Evolutionary conservation across 345 rosid species (phyloP), one percentile per base, ranked within the genome.

Genomic region (Arabidopsis suecica): DNA sequence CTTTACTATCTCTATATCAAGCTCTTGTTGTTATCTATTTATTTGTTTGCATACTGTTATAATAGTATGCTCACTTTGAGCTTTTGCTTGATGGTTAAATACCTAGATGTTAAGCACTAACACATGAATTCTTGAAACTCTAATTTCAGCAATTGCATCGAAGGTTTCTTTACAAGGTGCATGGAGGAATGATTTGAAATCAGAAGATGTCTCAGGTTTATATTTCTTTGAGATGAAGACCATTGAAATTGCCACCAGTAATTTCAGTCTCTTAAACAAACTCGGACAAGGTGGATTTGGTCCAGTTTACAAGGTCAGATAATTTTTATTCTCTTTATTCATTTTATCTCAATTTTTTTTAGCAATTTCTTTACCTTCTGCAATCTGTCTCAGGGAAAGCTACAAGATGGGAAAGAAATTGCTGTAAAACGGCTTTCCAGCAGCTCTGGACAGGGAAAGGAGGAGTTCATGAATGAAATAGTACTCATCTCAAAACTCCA

Each of bases 401-500:
- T 83, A 8, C 13, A 22, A 50, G 74, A 54, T 71, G 83, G 82
- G 34, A 68, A 71, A 61, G 82, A 81, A 71, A 74, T 84, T 25
- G 86, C 86, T 0, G 78, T 86, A 16, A 84, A 82, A 68, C 82
- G 87, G 5, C 68, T 86, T 13, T 82, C 89, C 5, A 79, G 74
- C 58, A 30, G 74, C 76, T 84, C 83, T 0, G 83, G 79, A 8
- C 86, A 84, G 41, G 86, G 89, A 3, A 57, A 5, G 9, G 61
- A 77, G 8, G 87, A 84, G 65, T 82, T 86, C 71, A 81, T 59
- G 80, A 86, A 73, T 47, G 84, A 81, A 61, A 18, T 74, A 63
- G 30, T 30, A 13, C 69, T 81, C 22, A 78, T 81, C n/a, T 72
- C 85, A 68, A 87, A 82, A 61, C 90, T 88, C 18, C 90, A 87